phyloP scores from a whole-genome alignment of 805 yeast species.

The Yarrowia divulgata region DNA sequence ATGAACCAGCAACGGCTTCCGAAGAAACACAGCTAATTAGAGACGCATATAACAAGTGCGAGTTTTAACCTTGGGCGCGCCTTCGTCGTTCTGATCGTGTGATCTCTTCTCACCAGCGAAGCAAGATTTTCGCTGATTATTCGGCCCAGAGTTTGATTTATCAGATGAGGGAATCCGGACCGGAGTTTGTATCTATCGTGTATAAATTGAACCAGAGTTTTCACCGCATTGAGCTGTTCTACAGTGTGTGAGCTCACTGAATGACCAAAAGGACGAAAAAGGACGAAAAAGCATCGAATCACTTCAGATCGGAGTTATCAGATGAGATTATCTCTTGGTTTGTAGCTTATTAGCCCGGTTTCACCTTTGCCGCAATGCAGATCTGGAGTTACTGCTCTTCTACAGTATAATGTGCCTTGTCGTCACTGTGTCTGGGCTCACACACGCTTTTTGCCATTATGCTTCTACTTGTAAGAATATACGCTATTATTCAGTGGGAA shows the following conservation, averaged over 20 bases:
- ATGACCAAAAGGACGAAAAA: too few relatives aligned
- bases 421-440: background rate
- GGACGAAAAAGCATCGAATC: background rate
- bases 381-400: background rate
- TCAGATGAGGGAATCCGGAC: background rate
- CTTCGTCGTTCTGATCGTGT: slow-evolving; percentile 12
- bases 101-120: background rate
- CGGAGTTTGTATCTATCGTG: background rate
- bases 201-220: background rate
- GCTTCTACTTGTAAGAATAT: too few relatives aligned
- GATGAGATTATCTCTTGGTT: slow-evolving; percentile 30
- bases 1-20: slow-evolving; percentile 9
- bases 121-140: background rate
- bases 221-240: background rate
- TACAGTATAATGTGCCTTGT: slow-evolving; percentile 6
- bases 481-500: too few relatives aligned
- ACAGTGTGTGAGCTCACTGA: too few relatives aligned
- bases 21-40: background rate
- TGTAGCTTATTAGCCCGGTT: slow-evolving; percentile 1
- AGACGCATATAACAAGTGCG: background rate
- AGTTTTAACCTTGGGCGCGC: background rate
- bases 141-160: background rate
- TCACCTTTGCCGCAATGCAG: background rate
- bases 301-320: background rate
- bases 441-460: background rate